phyloP scores from a whole-genome alignment of 2,329 filamentous ascomycete genomes.

The Fusarium abutilonis region DNA sequence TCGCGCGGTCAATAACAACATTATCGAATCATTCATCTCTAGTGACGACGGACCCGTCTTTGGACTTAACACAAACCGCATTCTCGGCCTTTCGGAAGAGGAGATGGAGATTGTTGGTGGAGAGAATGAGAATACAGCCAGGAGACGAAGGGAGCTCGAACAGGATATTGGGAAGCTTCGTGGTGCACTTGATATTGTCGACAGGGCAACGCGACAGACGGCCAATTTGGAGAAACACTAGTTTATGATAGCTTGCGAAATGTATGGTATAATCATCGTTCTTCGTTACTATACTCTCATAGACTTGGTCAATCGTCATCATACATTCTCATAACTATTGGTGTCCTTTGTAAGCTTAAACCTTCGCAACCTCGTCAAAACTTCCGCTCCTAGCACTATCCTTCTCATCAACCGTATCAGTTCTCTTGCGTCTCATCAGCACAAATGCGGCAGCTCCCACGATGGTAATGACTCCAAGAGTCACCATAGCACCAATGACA shows the following conservation, averaged over 20 bases:
- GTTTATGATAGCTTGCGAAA: background rate
- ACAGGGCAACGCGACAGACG: conserved; percentile 27
- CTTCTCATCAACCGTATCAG: conserved; percentile 4
- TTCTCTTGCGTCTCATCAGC: conserved; percentile 38
- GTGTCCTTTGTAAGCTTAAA: background rate
- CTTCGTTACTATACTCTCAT: background rate
- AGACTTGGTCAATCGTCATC: background rate
- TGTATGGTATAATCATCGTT: background rate
- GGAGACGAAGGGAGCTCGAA: conserved; percentile 24
- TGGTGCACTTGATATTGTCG: conserved; percentile 30
- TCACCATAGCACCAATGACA: conserved; percentile 49
- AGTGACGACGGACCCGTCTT: conserved; percentile 32
- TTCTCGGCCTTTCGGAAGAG: conserved; percentile 25
- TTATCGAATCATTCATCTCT: conserved; percentile 30
- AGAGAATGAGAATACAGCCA: conserved; percentile 32
- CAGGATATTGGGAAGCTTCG: conserved; percentile 36
- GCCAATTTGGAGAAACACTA: conserved; percentile 7
- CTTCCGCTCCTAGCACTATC: conserved; percentile 28
- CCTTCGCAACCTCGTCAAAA: conserved; percentile 13
- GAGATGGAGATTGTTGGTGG: conserved; percentile 20
- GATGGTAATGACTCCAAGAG: conserved; percentile 44
- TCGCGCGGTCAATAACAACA: conserved; percentile 24
- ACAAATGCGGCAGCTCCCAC: conserved; percentile 36
- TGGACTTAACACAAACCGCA: conserved; percentile 17
- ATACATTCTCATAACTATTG: background rate